Evolutionary conservation across 1,284 basidiomycete genomes (phyloP), one percentile per base, ranked within the genome.

Genomic region (Exobasidium rhododendri): DNA sequence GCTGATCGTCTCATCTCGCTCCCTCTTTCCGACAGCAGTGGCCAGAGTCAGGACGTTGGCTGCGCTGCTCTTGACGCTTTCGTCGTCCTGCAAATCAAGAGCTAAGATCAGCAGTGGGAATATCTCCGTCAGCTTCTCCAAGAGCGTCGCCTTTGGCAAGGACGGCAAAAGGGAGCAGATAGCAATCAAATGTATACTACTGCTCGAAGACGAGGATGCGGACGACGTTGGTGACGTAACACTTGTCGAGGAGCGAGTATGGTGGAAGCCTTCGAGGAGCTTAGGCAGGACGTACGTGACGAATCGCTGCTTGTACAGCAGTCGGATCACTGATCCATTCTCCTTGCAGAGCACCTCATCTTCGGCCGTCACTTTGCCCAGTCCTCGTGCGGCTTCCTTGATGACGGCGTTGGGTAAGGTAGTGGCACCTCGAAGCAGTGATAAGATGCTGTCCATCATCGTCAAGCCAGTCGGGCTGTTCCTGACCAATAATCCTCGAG

Each of bases 91-190:
- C 4, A 50, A 20, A 43, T 89, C 85, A 5, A 98, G 85, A 1
- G 91, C 89, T 22, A 90, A 90, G 51, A 98, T 83, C 0, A 99
- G 84, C 17, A 97, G 83, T 0, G 94, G 93, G 68, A 97, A 86
- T 14, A 97, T 85, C 89, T 94, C 74, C 0, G 31, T 26, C 24
- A 73, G 56, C 3, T 56, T 52, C 14, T 65, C 61, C 11, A 58
- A 49, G 10, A 68, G 32, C 60, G 64, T 58, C 1, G 87, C 84
- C 63, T 88, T 88, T 0, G 94, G 92, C 14, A 92, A 85, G 5
- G 88, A 85, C 55, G 87, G 88, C 61, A 97, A 86, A 6, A 97
- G 83, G 6, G 88, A 88, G 0, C 91, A 87, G 14, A 98, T 84
- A 1, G 92, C 91, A 22, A 92, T 86, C 4, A 98, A 85, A 77